Conservation (phyloP, 805 yeast genomes). For the Sporopachydermia quercuum region DNA sequence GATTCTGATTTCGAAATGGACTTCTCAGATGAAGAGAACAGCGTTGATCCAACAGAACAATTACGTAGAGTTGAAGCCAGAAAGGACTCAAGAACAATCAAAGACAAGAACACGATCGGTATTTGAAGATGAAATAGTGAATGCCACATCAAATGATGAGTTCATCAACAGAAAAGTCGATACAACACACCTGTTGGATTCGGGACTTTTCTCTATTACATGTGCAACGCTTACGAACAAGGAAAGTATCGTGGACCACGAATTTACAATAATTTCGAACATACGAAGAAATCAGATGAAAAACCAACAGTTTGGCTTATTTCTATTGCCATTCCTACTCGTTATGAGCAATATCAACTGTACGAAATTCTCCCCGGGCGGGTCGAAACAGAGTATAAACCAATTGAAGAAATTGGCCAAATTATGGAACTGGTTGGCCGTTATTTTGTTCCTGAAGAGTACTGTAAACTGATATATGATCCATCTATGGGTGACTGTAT, state of each 20-base stretch:
- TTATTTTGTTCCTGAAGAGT: constrained; percentile 25
- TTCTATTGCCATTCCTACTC: neutral
- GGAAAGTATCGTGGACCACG: neutral
- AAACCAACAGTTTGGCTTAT: neutral
- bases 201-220: neutral
- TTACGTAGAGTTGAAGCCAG: neutral
- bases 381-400: constrained; percentile 37
- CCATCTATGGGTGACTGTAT: constrained; percentile 21
- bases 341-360: neutral
- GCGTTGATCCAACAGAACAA: neutral
- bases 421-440: constrained; percentile 28
- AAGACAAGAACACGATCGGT: neutral
- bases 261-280: neutral
- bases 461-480: constrained; percentile 17
- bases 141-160: neutral
- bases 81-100: neutral
- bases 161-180: neutral
- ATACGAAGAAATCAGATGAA: neutral
- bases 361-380: neutral
- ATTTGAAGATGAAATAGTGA: neutral
- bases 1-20: constrained; percentile 1
- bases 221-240: neutral
- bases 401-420: constrained; percentile 45
- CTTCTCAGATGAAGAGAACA: neutral
- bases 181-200: constrained; percentile 1